A percentile compares a stretch with the other conserved stretches of the same genome.
phyloP scores from a whole-genome alignment of 176 grass and related monocot species.

The Rhynchospora breviuscula region DNA sequence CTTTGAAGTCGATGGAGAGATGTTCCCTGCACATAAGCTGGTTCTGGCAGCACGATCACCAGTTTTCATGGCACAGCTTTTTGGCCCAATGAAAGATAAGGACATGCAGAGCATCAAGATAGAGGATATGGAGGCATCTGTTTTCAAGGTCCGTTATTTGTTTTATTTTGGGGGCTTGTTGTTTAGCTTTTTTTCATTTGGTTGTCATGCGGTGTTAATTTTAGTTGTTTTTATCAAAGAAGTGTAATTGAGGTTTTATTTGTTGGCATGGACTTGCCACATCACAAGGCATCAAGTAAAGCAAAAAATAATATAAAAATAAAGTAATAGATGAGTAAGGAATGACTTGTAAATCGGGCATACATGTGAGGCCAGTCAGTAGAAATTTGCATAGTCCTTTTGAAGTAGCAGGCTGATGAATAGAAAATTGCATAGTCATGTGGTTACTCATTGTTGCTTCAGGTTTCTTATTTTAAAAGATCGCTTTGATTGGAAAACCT shows the following conservation, averaged over 20 bases:
- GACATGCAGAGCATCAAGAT: slow-evolving; percentile 72
- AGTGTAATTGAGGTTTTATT: background rate
- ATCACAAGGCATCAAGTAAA: background rate
- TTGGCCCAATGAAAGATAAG: slow-evolving; percentile 94
- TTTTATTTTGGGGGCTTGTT: background rate
- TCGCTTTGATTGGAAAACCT: background rate
- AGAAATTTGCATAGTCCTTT: background rate
- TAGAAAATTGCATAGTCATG: background rate
- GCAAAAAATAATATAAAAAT: no score
- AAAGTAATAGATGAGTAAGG: no score
- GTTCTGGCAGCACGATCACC: slow-evolving; percentile 81
- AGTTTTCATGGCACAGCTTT: slow-evolving; percentile 94
- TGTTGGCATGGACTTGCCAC: background rate
- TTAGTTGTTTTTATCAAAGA: background rate
- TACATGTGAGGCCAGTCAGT: background rate
- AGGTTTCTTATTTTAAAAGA: background rate
- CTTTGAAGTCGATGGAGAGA: slow-evolving; percentile 78
- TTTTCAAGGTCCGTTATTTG: slow-evolving; percentile 69
- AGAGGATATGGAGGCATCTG: slow-evolving; percentile 87
- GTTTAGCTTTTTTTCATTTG: background rate
- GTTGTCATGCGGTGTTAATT: background rate
- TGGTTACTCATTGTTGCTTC: background rate
- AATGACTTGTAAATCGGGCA: background rate
- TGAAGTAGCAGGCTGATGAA: no score
- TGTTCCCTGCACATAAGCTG: slow-evolving; percentile 77